Conservation (phyloP, 495 filamentous ascomycete species). For the Xylaria longipes region DNA sequence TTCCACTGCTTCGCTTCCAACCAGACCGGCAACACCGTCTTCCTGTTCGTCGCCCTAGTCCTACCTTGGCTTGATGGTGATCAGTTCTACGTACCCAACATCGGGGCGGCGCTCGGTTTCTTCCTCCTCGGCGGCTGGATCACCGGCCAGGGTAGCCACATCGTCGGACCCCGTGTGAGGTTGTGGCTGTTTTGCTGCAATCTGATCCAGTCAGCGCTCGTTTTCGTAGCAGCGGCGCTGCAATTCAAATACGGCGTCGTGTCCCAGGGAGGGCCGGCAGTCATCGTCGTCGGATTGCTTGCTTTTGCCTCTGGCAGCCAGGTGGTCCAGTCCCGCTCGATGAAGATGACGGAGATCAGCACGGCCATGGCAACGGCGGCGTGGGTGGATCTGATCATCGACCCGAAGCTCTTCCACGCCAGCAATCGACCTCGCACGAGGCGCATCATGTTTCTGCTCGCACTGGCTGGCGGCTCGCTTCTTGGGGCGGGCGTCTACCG, state of each 20-base stretch:
- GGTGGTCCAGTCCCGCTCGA: constrained; percentile 60
- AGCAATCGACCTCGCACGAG: constrained; percentile 60
- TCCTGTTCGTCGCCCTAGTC: constrained; percentile 60
- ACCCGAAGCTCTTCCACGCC: constrained; percentile 50
- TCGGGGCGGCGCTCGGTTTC: constrained; percentile 58
- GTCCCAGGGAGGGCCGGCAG: constrained; percentile 43
- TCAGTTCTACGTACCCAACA: constrained; percentile 58
- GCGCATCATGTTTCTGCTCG: constrained; percentile 56
- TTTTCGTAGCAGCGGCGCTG: constrained; percentile 57
- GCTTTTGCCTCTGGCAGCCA: constrained; percentile 64
- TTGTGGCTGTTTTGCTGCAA: constrained; percentile 60
- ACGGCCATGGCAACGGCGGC: constrained; percentile 74
- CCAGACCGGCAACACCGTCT: constrained; percentile 70
- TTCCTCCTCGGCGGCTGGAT: constrained; percentile 62
- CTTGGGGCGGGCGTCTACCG: constrained; percentile 58
- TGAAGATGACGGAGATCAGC: constrained; percentile 66
- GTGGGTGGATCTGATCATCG: constrained; percentile 66
- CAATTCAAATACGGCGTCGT: constrained; percentile 48
- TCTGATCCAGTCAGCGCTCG: constrained; percentile 60
- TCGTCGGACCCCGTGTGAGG: constrained; percentile 56
- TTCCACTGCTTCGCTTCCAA: constrained; percentile 70
- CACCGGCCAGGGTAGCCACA: constrained; percentile 62
- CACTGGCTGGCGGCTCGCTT: constrained; percentile 59
- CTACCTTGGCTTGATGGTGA: constrained; percentile 55
- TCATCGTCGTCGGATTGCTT: constrained; percentile 56